phyloP scores from a whole-genome alignment of 1,139 yeast genomes.

The Blastobotrys apis region DNA sequence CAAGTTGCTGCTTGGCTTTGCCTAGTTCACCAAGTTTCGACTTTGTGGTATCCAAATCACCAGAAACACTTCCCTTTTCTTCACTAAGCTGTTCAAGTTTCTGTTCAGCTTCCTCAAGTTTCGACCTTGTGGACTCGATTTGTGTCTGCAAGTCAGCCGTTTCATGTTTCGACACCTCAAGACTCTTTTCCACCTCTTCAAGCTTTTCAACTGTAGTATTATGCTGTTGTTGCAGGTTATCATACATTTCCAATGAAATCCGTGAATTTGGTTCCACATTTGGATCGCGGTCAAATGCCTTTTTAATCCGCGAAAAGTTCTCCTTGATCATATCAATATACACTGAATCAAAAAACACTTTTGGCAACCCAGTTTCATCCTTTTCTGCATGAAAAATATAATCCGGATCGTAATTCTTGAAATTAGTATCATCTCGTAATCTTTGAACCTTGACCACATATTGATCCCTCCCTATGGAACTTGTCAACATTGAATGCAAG shows the following conservation, averaged over 20 bases:
- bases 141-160: conserved; percentile 11
- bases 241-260: conserved; percentile 67
- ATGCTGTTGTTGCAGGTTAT: conserved; percentile 50
- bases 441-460: conserved; percentile 70
- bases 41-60: conserved; percentile 14
- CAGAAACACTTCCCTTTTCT: conserved; percentile 16
- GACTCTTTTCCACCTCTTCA: conserved; percentile 25
- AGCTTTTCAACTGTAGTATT: conserved; percentile 37
- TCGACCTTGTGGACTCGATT: conserved; percentile 3
- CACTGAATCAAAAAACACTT: conserved; percentile 62
- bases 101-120: conserved; percentile 7
- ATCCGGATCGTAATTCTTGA: conserved; percentile 48
- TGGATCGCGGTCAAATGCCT: conserved; percentile 74
- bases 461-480: conserved; percentile 76
- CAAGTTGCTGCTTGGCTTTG: conserved; percentile 15
- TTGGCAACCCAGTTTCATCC: conserved; percentile 84
- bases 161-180: conserved; percentile 21
- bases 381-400: conserved; percentile 42
- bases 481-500: conserved; percentile 58
- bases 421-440: conserved; percentile 55
- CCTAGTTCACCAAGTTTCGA: conserved; percentile 8
- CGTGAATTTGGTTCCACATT: conserved; percentile 60
- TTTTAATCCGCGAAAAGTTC: conserved; percentile 61
- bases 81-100: conserved; percentile 18
- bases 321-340: conserved; percentile 68